A percentile compares a stretch with the other conserved stretches of the same genome.
Conservation (phyloP, 2,329 filamentous ascomycete species). For the Colletotrichum lindemuthianum region DNA sequence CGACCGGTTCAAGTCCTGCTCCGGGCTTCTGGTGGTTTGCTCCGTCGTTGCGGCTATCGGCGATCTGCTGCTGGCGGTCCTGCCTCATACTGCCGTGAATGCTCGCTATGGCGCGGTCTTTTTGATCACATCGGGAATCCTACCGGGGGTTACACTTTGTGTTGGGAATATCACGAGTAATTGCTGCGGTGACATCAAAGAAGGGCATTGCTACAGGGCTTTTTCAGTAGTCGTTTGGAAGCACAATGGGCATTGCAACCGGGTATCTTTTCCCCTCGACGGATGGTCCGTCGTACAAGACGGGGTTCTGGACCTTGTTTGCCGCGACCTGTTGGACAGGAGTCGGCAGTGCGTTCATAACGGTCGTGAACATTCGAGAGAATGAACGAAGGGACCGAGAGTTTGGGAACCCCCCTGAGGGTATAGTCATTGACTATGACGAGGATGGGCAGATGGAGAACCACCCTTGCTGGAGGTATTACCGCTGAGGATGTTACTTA, state of each 20-base stretch:
- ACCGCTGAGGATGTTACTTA: not conserved
- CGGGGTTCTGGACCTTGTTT: conserved; percentile 29
- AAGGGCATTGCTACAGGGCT: conserved; percentile 24
- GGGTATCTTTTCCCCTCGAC: conserved; percentile 23
- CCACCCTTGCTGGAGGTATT: conserved; percentile 30
- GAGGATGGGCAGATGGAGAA: conserved; percentile 30
- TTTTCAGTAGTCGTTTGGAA: conserved; percentile 30
- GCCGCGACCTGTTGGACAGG: conserved; percentile 28
- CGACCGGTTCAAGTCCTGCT: conserved; percentile 35
- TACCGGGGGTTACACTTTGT: conserved; percentile 18
- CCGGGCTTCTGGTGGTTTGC: conserved; percentile 32
- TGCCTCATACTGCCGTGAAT: conserved; percentile 13
- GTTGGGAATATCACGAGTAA: conserved; percentile 30
- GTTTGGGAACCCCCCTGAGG: conserved; percentile 19
- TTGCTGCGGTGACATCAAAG: conserved; percentile 33
- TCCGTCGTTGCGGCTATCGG: conserved; percentile 29
- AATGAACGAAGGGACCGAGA: conserved; percentile 36
- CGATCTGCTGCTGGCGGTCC: conserved; percentile 14
- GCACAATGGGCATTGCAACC: conserved; percentile 31
- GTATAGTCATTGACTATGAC: conserved; percentile 20
- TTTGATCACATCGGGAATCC: conserved; percentile 18
- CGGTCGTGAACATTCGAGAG: conserved; percentile 31
- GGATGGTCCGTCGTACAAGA: conserved; percentile 20
- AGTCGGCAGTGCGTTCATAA: conserved; percentile 26
- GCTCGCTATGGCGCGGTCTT: conserved; percentile 29